Percentiles rank a stretch among this genome's conserved stretches.
Evolutionary conservation across 2,329 filamentous ascomycete genomes (phyloP).

Genomic region (Biscogniauxia mediterranea): DNA sequence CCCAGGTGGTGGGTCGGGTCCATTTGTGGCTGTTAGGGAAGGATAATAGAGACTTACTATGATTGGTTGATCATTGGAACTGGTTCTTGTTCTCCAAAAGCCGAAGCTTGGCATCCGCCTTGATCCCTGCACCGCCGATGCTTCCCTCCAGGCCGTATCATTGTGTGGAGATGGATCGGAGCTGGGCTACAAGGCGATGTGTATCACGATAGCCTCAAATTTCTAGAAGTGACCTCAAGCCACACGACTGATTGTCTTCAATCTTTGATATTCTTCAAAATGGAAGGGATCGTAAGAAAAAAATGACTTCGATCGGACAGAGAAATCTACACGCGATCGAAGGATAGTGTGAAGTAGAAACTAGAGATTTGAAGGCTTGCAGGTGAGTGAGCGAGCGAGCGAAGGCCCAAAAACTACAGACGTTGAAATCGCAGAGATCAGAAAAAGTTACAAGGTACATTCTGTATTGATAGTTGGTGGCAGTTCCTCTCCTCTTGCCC

Average conservation of each 20-base stretch:
- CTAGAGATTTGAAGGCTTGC: too few relatives aligned
- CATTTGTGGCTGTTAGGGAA: too few relatives aligned
- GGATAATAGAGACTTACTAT: not conserved
- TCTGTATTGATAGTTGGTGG: not conserved
- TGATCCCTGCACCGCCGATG: not conserved
- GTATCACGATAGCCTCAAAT: not conserved
- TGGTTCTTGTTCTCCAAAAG: not conserved
- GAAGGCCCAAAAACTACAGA: not conserved
- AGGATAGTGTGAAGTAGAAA: too few relatives aligned
- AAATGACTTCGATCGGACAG: too few relatives aligned
- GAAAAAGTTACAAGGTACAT: not conserved
- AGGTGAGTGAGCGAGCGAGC: too few relatives aligned
- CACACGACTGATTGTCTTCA: too few relatives aligned
- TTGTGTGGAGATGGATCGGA: not conserved
- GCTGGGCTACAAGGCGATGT: not conserved
- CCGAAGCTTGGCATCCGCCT: not conserved
- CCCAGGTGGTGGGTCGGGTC: too few relatives aligned
- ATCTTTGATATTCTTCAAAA: too few relatives aligned
- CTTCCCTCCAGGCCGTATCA: not conserved
- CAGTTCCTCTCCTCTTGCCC: not conserved
- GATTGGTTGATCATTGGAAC: not conserved
- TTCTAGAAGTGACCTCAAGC: not conserved
- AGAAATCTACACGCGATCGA: too few relatives aligned
- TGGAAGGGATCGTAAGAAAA: too few relatives aligned
- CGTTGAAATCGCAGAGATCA: not conserved